Base-by-base conservation (phyloP, 2,329 filamentous ascomycete genomes). In the Apiospora hydei region DNA sequence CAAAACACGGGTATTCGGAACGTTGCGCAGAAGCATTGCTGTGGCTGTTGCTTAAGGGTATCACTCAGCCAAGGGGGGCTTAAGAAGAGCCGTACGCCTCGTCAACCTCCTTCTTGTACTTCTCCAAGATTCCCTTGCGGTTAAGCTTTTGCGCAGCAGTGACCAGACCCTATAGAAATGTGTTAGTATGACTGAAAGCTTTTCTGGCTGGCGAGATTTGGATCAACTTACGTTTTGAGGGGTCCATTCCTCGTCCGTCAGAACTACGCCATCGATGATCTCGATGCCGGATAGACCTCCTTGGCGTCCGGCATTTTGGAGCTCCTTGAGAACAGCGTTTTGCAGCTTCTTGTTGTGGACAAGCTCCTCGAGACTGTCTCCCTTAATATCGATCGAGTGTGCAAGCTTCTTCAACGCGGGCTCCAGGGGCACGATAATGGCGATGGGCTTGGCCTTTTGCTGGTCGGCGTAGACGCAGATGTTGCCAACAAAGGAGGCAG, bases 231-330 rank as follows among this genome's bases (percentile, higher is more conserved):
- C 91, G 78, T 93, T 94, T 76, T 93, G 90, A 64, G 92, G 90
- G 13, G 91, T 93, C 92, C 92, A 94, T 81, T 94, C 92, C 82
- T 93, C 91, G 74, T 93, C 91, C 0, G 90, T 89, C 76, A 94
- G 78, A 1, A 93, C 91, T 16, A 93, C 90, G 73, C 91, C 92
- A 74, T 93, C 90, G 73, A 94, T 90, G 71, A 93, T 90, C 83
- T 93, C 91, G 72, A 93, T 92, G 21, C 89, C 88, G 2, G 87
- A 85, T 30, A 93, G 84, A 16, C 91, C 91, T 70, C 89, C 90
- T 75, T 88, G 86, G 74, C 87, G 87, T 41, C 91, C 91, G 1
- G 86, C 85, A 16, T 82, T 83, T 81, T 93, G 90, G 73, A 93
- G 82, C 79, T 92, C 90, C 81, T 88, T 89, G 73, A 93, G 83